phyloP scores from a whole-genome alignment of 441 rosid species.

The Kokia cookei region DNA sequence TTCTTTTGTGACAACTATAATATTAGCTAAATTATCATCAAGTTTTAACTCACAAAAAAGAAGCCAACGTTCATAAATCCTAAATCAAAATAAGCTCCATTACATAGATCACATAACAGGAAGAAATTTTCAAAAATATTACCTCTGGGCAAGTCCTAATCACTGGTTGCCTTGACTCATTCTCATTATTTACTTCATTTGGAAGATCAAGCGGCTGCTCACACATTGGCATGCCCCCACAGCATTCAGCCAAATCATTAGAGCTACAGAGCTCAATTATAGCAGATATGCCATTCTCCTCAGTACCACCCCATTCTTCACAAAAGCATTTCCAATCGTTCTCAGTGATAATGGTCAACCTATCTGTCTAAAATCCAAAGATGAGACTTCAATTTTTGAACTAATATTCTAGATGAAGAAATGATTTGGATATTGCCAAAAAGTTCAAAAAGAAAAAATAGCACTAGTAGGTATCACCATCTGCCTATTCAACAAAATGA shows the following conservation, averaged over 20 bases:
- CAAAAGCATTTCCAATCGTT: conserved; percentile 93
- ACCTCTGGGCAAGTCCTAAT: conserved; percentile 84
- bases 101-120: not conserved
- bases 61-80: not conserved
- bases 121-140: conserved; percentile 7
- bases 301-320: conserved; percentile 86
- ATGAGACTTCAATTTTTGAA: conserved; percentile 7
- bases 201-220: conserved; percentile 44
- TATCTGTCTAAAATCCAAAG: conserved; percentile 76
- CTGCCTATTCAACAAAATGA: not conserved
- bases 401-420: not conserved
- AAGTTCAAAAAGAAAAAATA: not conserved
- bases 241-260: conserved; percentile 25
- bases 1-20: not conserved
- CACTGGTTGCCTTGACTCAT: conserved; percentile 42
- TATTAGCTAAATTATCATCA: not conserved
- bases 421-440: not conserved
- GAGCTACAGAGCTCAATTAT: conserved; percentile 42
- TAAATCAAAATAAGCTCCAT: not conserved
- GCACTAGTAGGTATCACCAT: not conserved
- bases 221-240: conserved; percentile 25
- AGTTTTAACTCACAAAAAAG: not conserved
- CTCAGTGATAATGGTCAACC: conserved; percentile 76
- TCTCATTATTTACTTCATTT: conserved; percentile 55
- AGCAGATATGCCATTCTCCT: conserved; percentile 74